phyloP scores from a whole-genome alignment of 805 yeast genomes.

The Saccharomyces cerevisiae region DNA sequence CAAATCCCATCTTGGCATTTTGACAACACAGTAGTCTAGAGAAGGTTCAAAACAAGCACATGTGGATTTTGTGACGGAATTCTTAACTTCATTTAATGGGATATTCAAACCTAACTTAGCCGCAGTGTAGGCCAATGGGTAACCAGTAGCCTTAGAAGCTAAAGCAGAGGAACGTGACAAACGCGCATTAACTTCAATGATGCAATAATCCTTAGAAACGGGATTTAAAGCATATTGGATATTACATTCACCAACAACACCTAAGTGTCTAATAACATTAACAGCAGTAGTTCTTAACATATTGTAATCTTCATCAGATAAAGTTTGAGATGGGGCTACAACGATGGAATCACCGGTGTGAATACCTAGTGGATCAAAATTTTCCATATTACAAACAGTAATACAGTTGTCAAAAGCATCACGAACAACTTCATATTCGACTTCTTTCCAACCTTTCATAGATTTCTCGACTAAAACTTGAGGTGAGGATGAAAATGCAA shows the following conservation, averaged over 20 bases:
- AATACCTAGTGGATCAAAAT: constrained; percentile 95
- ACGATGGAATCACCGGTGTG: constrained; percentile 99
- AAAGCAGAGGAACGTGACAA: constrained; percentile 96
- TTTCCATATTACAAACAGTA: constrained; percentile 98
- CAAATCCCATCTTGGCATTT: constrained; percentile 98
- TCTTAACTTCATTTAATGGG: constrained; percentile 83
- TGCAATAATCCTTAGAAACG: constrained; percentile 86
- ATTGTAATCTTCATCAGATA: constrained; percentile 93
- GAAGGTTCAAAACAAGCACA: constrained; percentile 98
- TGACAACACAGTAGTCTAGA: constrained; percentile 90
- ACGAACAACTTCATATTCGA: constrained; percentile 97
- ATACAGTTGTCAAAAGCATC: constrained; percentile 96
- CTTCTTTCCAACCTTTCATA: constrained; percentile 99
- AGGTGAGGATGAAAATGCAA: constrained; percentile 92
- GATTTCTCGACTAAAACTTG: constrained; percentile 93
- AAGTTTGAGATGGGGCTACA: constrained; percentile 96
- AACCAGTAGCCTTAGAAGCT: constrained; percentile 98
- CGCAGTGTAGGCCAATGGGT: constrained; percentile 96
- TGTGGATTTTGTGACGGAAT: constrained; percentile 88
- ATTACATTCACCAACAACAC: constrained; percentile 99
- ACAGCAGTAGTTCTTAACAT: constrained; percentile 98
- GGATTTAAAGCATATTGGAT: constrained; percentile 96
- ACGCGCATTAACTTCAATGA: constrained; percentile 96
- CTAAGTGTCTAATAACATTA: constrained; percentile 91
- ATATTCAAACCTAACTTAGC: constrained; percentile 92